A percentile compares a stretch with the other conserved stretches of the same genome.
phyloP scores from a whole-genome alignment of 2,329 filamentous ascomycete genomes.

The Calonectria hongkongensis region DNA sequence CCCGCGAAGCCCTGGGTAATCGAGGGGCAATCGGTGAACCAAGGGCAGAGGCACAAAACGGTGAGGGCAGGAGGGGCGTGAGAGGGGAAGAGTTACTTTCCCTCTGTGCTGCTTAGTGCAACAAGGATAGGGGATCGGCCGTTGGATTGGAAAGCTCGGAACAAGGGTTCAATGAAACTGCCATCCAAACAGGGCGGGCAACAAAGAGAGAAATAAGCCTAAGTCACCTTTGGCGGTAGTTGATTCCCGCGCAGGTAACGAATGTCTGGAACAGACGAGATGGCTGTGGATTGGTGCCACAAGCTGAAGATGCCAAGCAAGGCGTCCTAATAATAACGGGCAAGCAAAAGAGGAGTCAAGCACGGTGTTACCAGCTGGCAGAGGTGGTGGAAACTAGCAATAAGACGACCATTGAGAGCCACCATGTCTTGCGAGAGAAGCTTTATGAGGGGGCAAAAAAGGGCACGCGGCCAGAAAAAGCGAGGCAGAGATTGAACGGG shows the following conservation, averaged over 20 bases:
- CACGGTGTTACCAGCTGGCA: slow-evolving; percentile 37
- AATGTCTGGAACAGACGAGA: slow-evolving; percentile 34
- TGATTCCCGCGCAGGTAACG: slow-evolving; percentile 40
- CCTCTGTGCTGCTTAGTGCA: slow-evolving; percentile 47
- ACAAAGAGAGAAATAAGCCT: slow-evolving; percentile 27
- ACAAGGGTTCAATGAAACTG: slow-evolving; percentile 39
- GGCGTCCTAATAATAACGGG: slow-evolving; percentile 8
- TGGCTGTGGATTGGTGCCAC: slow-evolving; percentile 25
- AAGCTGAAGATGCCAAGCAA: neutral
- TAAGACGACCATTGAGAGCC: slow-evolving; percentile 39
- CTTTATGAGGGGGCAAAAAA: slow-evolving; percentile 45
- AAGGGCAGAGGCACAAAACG: slow-evolving; percentile 37
- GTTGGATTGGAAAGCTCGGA: slow-evolving; percentile 36
- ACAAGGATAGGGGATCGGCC: slow-evolving; percentile 47
- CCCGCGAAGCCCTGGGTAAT: slow-evolving; percentile 33
- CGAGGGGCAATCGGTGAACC: slow-evolving; percentile 30
- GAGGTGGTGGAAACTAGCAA: slow-evolving; percentile 42
- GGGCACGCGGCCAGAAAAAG: slow-evolving; percentile 42
- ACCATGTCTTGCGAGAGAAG: slow-evolving; percentile 44
- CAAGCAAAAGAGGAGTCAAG: slow-evolving; percentile 38
- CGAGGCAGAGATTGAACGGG: slow-evolving; percentile 47
- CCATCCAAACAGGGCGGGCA: slow-evolving; percentile 25
- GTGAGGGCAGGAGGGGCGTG: slow-evolving; percentile 36
- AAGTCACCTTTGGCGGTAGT: slow-evolving; percentile 33
- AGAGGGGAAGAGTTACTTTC: slow-evolving; percentile 31